Conservation (phyloP, 2,329 filamentous ascomycete species). For the Fusarium begoniae region DNA sequence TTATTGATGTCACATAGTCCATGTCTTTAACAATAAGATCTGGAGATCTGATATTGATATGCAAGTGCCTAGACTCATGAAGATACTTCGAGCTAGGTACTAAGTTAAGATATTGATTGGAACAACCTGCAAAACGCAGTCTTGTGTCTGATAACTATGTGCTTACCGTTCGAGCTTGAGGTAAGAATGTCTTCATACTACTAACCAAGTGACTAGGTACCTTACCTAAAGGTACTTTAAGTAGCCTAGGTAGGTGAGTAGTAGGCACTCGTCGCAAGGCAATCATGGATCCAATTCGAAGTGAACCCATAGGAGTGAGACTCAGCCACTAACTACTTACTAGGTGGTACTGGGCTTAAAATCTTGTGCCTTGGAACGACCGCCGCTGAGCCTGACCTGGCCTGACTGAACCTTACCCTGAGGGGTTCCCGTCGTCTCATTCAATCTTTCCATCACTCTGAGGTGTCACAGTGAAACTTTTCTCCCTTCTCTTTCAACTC, state of each 20-base stretch:
- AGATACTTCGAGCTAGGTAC: neutral
- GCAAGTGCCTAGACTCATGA: neutral
- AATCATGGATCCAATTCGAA: conserved; percentile 10
- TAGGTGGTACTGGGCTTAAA: neutral
- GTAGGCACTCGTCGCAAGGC: neutral
- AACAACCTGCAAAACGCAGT: neutral
- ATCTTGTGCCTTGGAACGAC: conserved; percentile 10
- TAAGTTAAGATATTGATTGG: neutral
- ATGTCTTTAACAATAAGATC: neutral
- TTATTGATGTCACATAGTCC: neutral
- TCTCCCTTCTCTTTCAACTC: conserved; percentile 6
- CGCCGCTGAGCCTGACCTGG: neutral
- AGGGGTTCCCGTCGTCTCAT: conserved; percentile 1
- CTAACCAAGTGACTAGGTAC: neutral
- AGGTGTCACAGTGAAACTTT: neutral
- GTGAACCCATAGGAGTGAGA: conserved; percentile 26
- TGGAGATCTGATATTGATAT: neutral
- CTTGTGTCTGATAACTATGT: conserved; percentile 15
- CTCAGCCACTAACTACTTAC: neutral
- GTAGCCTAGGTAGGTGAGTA: neutral
- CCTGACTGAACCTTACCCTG: conserved; percentile 3
- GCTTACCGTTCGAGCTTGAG: neutral
- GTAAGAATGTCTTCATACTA: neutral
- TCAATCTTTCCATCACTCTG: neutral
- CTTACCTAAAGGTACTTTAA: too few species aligned